These are phyloP conservation scores for Tagetes patula DNA, from an alignment of 129 eudicot species.

Conservation along the genomic window DNA sequence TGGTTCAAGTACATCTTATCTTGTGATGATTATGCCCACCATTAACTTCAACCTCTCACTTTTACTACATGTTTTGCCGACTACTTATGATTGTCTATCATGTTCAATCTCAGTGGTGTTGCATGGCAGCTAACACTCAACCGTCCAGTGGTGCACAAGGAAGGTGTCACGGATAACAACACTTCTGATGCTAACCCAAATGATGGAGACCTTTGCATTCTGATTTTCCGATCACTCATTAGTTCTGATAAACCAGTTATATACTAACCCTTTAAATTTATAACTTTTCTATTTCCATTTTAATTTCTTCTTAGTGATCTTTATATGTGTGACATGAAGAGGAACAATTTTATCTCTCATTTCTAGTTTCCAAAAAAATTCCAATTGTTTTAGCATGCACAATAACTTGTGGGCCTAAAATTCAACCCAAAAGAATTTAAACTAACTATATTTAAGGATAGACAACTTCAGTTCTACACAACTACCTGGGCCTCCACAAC, in stretches of 20 bases:
- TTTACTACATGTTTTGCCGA: neutral
- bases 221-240: constrained; percentile 85
- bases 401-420: neutral
- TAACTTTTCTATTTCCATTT: neutral
- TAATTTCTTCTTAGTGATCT: neutral
- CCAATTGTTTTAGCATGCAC: neutral
- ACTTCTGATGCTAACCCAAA: constrained; percentile 29
- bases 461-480: neutral
- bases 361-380: neutral
- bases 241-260: constrained; percentile 82
- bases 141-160: constrained; percentile 51
- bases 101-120: constrained; percentile 63
- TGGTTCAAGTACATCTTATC: neutral
- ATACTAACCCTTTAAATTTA: constrained; percentile 13
- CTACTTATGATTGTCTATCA: constrained; percentile 19
- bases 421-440: neutral
- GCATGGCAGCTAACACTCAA: constrained; percentile 91
- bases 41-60: constrained; percentile 15
- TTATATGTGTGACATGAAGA: neutral
- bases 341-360: neutral
- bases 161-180: constrained; percentile 29
- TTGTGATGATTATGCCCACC: constrained; percentile 15
- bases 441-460: neutral
- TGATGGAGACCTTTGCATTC: constrained; percentile 71
- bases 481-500: neutral